These are phyloP conservation scores for Clonostachys byssicola DNA, from an alignment of 2,329 filamentous ascomycete species.

Conservation along the genomic window DNA sequence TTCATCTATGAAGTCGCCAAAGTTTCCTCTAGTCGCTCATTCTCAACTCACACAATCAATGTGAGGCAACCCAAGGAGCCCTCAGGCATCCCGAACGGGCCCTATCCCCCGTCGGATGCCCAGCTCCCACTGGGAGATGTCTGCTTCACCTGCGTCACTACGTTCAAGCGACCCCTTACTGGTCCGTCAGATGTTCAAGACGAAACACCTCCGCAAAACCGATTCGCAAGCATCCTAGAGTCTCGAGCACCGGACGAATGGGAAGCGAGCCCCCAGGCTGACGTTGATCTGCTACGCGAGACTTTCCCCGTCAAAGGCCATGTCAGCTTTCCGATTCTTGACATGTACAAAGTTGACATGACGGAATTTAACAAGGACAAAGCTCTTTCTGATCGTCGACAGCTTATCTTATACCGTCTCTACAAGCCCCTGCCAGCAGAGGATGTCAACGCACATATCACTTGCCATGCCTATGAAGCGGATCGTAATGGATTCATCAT, in stretches of 20 bases:
- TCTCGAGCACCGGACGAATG: slow-evolving; percentile 31
- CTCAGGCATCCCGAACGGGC: slow-evolving; percentile 25
- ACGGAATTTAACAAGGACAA: slow-evolving; percentile 32
- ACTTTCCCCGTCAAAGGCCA: slow-evolving; percentile 27
- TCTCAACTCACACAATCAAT: slow-evolving; percentile 43
- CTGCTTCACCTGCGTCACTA: slow-evolving; percentile 46
- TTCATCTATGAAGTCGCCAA: slow-evolving; percentile 46
- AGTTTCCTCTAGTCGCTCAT: slow-evolving; percentile 38
- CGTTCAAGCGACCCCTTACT: slow-evolving; percentile 39
- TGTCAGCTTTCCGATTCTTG: slow-evolving; percentile 42
- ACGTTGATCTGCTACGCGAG: slow-evolving; percentile 33
- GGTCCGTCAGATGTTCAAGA: slow-evolving; percentile 32
- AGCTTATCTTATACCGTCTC: slow-evolving; percentile 45
- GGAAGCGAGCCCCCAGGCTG: slow-evolving; percentile 38
- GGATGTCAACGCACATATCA: slow-evolving; percentile 38
- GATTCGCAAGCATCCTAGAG: slow-evolving; percentile 34
- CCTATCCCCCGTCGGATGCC: slow-evolving; percentile 33
- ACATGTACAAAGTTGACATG: slow-evolving; percentile 54
- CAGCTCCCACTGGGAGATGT: slow-evolving; percentile 29
- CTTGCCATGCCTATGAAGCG: slow-evolving; percentile 44
- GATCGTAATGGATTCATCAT: slow-evolving; percentile 52
- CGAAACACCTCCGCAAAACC: slow-evolving; percentile 27
- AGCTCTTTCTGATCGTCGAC: slow-evolving; percentile 36
- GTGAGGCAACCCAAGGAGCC: slow-evolving; percentile 39
- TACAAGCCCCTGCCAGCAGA: slow-evolving; percentile 32